These are phyloP conservation scores for Bryoerythrophyllum caledonicum DNA, from an alignment of 225 moss, liverwort and hornwort species.

Conservation along the genomic window DNA sequence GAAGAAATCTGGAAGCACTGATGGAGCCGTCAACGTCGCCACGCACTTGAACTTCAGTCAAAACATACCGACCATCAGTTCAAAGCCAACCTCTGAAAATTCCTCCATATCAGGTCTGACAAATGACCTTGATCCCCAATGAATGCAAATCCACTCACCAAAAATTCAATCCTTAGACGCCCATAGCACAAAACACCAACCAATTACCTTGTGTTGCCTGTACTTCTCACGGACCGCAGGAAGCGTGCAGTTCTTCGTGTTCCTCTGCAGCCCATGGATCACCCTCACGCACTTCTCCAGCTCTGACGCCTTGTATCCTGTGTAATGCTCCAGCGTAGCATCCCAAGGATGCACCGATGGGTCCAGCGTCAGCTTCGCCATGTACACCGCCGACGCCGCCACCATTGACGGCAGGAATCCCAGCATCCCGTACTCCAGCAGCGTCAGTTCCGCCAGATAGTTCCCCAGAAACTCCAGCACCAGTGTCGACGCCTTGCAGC, in stretches of 20 bases:
- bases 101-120: background rate
- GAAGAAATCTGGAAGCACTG: constrained; percentile 42
- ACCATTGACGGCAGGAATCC: constrained; percentile 78
- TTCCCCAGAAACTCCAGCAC: constrained; percentile 91
- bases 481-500: constrained; percentile 61
- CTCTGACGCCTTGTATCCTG: constrained; percentile 77
- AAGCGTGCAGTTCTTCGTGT: constrained; percentile 65
- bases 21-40: constrained; percentile 40
- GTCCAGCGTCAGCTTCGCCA: constrained; percentile 82
- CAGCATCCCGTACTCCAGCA: constrained; percentile 77
- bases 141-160: background rate
- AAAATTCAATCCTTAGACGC: no score
- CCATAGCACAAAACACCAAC: no score
- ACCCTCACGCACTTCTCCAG: constrained; percentile 70
- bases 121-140: background rate
- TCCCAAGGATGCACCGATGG: constrained; percentile 63
- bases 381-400: constrained; percentile 90
- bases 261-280: constrained; percentile 74
- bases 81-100: background rate
- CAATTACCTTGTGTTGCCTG: constrained; percentile 74
- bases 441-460: constrained; percentile 84
- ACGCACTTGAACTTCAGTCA: constrained; percentile 59
- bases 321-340: constrained; percentile 74
- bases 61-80: background rate
- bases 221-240: constrained; percentile 94